Percentiles rank a stretch among this genome's conserved stretches.
Evolutionary conservation across 2,329 filamentous ascomycete species (phyloP).

Genomic region (Thelonectria discophora): DNA sequence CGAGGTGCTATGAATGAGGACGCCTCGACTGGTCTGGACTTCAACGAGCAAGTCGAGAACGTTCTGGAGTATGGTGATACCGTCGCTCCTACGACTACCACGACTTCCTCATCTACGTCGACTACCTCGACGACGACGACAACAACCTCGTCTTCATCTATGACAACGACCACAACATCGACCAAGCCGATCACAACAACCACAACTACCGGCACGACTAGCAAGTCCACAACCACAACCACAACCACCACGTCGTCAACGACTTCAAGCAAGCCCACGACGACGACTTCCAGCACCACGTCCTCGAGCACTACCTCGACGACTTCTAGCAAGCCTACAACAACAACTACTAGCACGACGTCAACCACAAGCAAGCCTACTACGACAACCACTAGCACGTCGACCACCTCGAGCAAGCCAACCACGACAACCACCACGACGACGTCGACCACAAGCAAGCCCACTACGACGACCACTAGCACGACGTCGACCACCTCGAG

Average conservation of each 20-base stretch:
- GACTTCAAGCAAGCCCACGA: not conserved
- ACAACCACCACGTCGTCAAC: not conserved
- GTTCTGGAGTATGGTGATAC: slow-evolving; percentile 49
- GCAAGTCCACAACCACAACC: not conserved
- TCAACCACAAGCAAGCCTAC: not conserved
- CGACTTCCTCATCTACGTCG: slow-evolving; percentile 19
- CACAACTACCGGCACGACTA: not conserved
- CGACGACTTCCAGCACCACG: not conserved
- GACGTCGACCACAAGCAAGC: not conserved
- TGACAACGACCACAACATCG: not conserved
- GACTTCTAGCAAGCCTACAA: not conserved
- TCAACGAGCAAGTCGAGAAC: slow-evolving; percentile 49
- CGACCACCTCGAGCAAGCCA: not conserved
- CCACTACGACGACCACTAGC: not conserved
- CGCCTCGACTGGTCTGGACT: slow-evolving; percentile 45
- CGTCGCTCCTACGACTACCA: slow-evolving; percentile 35
- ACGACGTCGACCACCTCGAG: not conserved
- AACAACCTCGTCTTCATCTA: not conserved
- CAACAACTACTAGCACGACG: not conserved
- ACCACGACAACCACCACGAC: not conserved
- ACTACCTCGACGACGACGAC: not conserved
- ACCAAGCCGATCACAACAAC: not conserved
- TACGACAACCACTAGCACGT: not conserved
- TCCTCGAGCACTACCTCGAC: not conserved
- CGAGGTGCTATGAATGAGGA: slow-evolving; percentile 45